A percentile compares a stretch with the other conserved stretches of the same genome.
Conservation (phyloP, 2,329 filamentous ascomycete species). For the Ophiosphaerella korrae region DNA sequence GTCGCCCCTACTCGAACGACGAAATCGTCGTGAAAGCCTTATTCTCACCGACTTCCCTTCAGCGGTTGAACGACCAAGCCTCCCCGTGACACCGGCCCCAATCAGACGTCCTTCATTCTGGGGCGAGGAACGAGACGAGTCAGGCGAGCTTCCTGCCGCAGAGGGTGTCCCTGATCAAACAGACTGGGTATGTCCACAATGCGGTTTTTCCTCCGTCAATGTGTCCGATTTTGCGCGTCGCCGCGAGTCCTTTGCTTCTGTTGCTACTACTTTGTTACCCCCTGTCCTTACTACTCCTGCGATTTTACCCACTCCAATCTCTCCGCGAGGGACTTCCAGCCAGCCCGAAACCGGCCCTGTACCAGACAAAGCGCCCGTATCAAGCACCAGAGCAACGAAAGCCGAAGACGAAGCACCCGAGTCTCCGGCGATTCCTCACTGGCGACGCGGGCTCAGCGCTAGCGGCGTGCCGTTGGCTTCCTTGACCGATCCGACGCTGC, state of each 20-base stretch:
- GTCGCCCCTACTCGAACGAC: slow-evolving; percentile 40
- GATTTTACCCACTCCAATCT: neutral
- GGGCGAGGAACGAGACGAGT: slow-evolving; percentile 63
- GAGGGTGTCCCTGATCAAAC: slow-evolving; percentile 84
- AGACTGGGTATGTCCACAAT: slow-evolving; percentile 84
- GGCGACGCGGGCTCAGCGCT: slow-evolving; percentile 25
- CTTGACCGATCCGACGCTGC: slow-evolving; percentile 31
- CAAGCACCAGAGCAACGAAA: too few species aligned
- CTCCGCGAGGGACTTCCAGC: too few species aligned
- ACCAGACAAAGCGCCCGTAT: too few species aligned
- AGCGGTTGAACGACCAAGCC: slow-evolving; percentile 79
- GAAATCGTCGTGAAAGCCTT: slow-evolving; percentile 59
- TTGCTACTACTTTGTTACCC: slow-evolving; percentile 25
- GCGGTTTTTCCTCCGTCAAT: slow-evolving; percentile 42
- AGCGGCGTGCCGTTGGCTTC: slow-evolving; percentile 37
- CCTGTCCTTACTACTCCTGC: slow-evolving; percentile 17
- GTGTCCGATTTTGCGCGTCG: slow-evolving; percentile 35
- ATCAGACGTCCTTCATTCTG: slow-evolving; percentile 72
- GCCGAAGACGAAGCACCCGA: neutral
- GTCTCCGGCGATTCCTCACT: neutral
- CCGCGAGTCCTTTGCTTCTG: slow-evolving; percentile 23
- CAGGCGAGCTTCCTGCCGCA: slow-evolving; percentile 70
- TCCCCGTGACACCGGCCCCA: slow-evolving; percentile 89
- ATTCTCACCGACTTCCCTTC: slow-evolving; percentile 87
- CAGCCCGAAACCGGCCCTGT: too few species aligned